Conservation (phyloP, 352 stramenopile genomes). For the Paralagenidium karlingii region DNA sequence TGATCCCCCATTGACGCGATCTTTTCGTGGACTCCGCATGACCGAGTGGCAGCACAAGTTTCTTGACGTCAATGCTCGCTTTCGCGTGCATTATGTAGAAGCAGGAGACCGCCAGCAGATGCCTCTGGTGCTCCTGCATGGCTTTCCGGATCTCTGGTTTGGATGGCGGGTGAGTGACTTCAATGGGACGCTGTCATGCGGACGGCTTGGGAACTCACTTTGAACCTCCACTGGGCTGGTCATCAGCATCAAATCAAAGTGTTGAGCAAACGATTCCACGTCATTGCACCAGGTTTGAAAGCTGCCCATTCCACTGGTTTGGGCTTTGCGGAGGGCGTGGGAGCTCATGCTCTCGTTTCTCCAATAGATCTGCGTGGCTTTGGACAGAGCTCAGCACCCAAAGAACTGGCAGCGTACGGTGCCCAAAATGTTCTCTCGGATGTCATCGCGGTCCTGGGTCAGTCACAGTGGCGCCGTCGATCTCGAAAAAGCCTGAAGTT, state of each 20-base stretch:
- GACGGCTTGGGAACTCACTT: not conserved
- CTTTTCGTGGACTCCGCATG: too few relatives aligned
- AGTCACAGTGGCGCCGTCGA: not conserved
- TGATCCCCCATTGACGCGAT: too few relatives aligned
- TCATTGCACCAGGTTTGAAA: constrained; percentile 45
- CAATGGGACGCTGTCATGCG: not conserved
- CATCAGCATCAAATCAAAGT: constrained; percentile 32
- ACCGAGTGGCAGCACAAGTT: constrained; percentile 10
- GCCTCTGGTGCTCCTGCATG: constrained; percentile 42
- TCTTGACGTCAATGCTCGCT: constrained; percentile 6
- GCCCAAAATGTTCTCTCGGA: constrained; percentile 43
- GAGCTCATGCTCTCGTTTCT: too few relatives aligned
- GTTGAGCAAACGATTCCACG: constrained; percentile 28
- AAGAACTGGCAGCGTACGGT: constrained; percentile 31
- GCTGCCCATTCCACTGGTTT: too few relatives aligned
- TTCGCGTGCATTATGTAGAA: constrained; percentile 46
- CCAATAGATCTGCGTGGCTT: constrained; percentile 28
- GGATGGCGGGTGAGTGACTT: constrained; percentile 26
- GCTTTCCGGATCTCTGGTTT: constrained; percentile 52
- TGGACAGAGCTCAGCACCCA: constrained; percentile 27
- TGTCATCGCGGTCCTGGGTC: constrained; percentile 32
- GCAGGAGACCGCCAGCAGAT: constrained; percentile 26
- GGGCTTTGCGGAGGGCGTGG: not conserved
- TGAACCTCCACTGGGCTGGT: too few relatives aligned
- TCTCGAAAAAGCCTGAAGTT: not conserved